Evolutionary conservation across 1,139 yeast genomes (phyloP), one percentile per base, ranked within the genome.

Genomic region (Petasospora fabianii): DNA sequence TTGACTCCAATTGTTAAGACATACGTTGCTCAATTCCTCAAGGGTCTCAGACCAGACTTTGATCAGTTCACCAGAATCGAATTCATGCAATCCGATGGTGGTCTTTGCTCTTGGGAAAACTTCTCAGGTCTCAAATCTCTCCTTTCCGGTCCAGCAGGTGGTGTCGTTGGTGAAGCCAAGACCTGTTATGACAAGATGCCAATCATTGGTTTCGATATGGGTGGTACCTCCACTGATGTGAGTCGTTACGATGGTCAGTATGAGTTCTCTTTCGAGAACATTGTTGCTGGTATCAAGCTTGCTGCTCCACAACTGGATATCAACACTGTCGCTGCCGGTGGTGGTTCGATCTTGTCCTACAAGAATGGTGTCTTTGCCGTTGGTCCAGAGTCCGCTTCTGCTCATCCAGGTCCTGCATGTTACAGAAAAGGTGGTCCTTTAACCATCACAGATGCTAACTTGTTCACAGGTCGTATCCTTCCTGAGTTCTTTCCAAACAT

Each of bases 1-100:
- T 60, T 84, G 42, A 81, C 88, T 4, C 94, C 94, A 1, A 82
- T 78, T 27, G 78, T 84, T 29, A 68, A 73, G 42, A 68, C 73
- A 20, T 84, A 84, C 56, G 65, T 84, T 33, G 61, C 45, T 16
- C 42, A 43, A 15, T 48, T 50, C 41, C 39, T 48, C 27, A 41
- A 68, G 22, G 73, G 79, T 24, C 79, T 84, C 48, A 73, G 76
- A 43, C 57, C 68, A 3, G 90, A 88, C 5, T 70, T 84, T 50
- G 65, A 64, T 34, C 81, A 78, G 2, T 58, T 47, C 16, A 49
- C 66, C 5, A 55, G 55, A 39, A 62, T 70, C 30, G 73, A 74
- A 49, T 75, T 75, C 51, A 75, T 75, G 80, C 78, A 74, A 52
- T 73, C 79, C 18, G 80, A 75, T 56, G 81, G 81, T 48, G 81